phyloP scores from a whole-genome alignment of 129 eudicot species.

The Helianthus annuus region DNA sequence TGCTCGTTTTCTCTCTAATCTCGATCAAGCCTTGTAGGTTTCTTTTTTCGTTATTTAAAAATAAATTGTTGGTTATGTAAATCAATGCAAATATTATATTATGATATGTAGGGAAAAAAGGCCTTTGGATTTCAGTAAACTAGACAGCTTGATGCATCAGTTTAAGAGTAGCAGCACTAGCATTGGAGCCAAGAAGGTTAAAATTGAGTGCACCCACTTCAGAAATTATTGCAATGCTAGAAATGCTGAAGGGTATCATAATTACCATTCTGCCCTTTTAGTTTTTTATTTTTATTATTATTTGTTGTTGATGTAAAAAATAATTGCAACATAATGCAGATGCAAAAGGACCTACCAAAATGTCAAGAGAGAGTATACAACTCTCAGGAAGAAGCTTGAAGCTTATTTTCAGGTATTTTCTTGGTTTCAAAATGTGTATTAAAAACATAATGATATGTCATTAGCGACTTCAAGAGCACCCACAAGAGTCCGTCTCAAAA shows the following conservation, averaged over 20 bases:
- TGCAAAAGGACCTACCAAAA: constrained; percentile 85
- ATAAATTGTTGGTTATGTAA: neutral
- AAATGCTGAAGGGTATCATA: constrained; percentile 68
- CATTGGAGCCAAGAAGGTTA: constrained; percentile 85
- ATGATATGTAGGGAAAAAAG: constrained; percentile 47
- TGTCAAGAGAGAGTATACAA: constrained; percentile 77
- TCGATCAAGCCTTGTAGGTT: constrained; percentile 74
- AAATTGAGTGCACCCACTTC: constrained; percentile 74
- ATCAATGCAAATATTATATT: constrained; percentile 5
- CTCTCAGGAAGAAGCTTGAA: constrained; percentile 80
- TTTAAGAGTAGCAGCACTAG: constrained; percentile 88
- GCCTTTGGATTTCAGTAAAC: constrained; percentile 64
- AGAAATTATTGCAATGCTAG: constrained; percentile 63
- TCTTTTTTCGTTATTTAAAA: neutral
- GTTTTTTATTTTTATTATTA: neutral
- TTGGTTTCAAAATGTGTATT: neutral
- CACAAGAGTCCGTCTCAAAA: no score
- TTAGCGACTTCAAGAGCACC: no score
- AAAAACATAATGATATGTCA: neutral
- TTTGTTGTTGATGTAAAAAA: neutral
- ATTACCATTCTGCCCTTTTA: constrained; percentile 1
- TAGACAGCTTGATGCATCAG: constrained; percentile 81
- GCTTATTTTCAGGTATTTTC: constrained; percentile 78
- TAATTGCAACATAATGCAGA: constrained; percentile 40
- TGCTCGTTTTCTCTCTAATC: constrained; percentile 59